Percentiles rank a stretch among this genome's conserved stretches.
These are phyloP conservation scores for Oryza glumipatula DNA, from an alignment of 176 grass and related monocot genomes.

Conservation along the genomic window DNA sequence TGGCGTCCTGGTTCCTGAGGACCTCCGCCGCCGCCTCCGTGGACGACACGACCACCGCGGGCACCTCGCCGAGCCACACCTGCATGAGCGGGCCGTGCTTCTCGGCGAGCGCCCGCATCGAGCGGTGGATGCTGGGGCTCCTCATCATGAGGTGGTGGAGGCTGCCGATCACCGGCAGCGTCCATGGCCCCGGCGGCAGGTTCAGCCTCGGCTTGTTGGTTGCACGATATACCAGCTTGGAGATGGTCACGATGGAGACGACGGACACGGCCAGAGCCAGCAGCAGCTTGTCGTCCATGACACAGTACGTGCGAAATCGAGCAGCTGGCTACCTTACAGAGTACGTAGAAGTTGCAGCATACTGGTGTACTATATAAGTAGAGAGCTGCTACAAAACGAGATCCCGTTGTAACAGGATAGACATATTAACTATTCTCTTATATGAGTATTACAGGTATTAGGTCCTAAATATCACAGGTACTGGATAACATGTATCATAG, in stretches of 20 bases:
- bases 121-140: not conserved
- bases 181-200: conserved; percentile 21
- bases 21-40: conserved; percentile 7
- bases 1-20: conserved; percentile 5
- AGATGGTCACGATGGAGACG: not conserved
- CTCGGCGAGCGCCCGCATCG: not conserved
- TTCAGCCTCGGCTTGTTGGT: not conserved
- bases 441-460: no score
- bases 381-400: no score
- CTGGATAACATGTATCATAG: no score
- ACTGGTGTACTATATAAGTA: no score
- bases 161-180: conserved; percentile 30
- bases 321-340: no score
- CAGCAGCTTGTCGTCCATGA: no score
- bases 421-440: no score
- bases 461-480: no score
- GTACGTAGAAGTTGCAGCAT: no score
- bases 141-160: conserved; percentile 9
- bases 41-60: conserved; percentile 29
- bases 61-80: conserved; percentile 29
- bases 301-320: no score
- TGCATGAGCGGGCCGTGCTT: conserved; percentile 31
- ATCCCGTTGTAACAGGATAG: no score
- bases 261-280: no score
- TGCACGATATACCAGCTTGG: not conserved